A percentile compares a stretch with the other conserved stretches of the same genome.
These are phyloP conservation scores for Maudiozyma saulgeensis DNA, from an alignment of 805 yeast genomes.

Conservation along the genomic window DNA sequence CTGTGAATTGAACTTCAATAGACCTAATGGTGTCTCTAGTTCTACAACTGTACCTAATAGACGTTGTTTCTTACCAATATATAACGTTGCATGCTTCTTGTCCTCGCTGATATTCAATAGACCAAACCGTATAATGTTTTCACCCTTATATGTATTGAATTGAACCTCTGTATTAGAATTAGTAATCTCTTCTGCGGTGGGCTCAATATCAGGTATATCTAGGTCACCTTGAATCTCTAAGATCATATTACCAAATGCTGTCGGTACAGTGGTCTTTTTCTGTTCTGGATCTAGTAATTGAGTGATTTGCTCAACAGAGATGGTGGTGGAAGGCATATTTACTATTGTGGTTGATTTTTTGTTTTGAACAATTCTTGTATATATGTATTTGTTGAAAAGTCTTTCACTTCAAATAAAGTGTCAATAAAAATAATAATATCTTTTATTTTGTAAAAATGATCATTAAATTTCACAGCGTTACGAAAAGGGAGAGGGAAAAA, in stretches of 20 bases:
- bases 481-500: not conserved
- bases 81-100: conserved; percentile 42
- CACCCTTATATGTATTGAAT: conserved; percentile 11
- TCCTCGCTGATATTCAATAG: conserved; percentile 15
- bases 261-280: conserved; percentile 13
- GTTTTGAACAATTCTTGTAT: too few species aligned
- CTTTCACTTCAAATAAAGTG: not conserved
- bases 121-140: conserved; percentile 20
- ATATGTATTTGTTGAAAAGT: too few species aligned
- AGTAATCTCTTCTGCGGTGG: not conserved
- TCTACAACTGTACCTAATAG: conserved; percentile 51
- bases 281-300: conserved; percentile 11
- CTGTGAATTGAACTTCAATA: conserved; percentile 36
- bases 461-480: not conserved
- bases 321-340: conserved; percentile 22
- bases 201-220: conserved; percentile 33
- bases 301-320: conserved; percentile 16
- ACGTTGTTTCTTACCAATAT: conserved; percentile 61
- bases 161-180: conserved; percentile 13
- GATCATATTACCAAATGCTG: conserved; percentile 50
- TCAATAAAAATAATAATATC: not conserved
- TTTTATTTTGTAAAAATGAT: not conserved
- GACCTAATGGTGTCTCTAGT: conserved; percentile 56
- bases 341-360: too few species aligned
- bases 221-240: conserved; percentile 71